These are phyloP conservation scores for Cicer yamashitae DNA, from an alignment of 306 rosid species.

Conservation along the genomic window DNA sequence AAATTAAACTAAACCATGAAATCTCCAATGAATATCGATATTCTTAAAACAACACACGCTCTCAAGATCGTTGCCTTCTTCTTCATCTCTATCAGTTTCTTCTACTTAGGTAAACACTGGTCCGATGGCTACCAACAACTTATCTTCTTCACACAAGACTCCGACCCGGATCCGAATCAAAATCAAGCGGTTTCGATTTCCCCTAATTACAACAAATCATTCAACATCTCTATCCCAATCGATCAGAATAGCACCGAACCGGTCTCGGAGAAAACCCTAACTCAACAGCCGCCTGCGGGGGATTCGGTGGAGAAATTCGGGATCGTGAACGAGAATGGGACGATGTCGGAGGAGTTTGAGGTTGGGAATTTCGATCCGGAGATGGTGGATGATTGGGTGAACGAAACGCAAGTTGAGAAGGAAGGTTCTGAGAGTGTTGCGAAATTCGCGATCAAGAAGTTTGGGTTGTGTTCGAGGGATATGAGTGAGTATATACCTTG, in stretches of 20 bases:
- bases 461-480: slow-evolving; percentile 57
- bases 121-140: slow-evolving; percentile 76
- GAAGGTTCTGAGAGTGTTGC: slow-evolving; percentile 40
- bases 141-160: slow-evolving; percentile 60
- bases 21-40: slow-evolving; percentile 48
- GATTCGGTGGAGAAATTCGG: slow-evolving; percentile 60
- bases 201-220: slow-evolving; percentile 60
- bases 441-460: slow-evolving; percentile 54
- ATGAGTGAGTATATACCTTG: slow-evolving; percentile 92
- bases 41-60: slow-evolving; percentile 44
- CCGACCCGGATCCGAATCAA: slow-evolving; percentile 46
- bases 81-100: slow-evolving; percentile 62
- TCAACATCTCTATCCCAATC: slow-evolving; percentile 58
- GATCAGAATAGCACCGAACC: slow-evolving; percentile 41
- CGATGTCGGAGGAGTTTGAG: slow-evolving; percentile 82
- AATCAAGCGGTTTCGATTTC: slow-evolving; percentile 58
- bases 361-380: slow-evolving; percentile 73
- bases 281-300: slow-evolving; percentile 38
- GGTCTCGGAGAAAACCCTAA: slow-evolving; percentile 39
- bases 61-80: slow-evolving; percentile 58
- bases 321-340: slow-evolving; percentile 80
- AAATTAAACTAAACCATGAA: slow-evolving; percentile 50
- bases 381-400: slow-evolving; percentile 78
- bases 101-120: slow-evolving; percentile 82
- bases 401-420: slow-evolving; percentile 49